Evolutionary conservation across 768 basidiomycete species (phyloP).

Genomic region (Suillus subalutaceus): DNA sequence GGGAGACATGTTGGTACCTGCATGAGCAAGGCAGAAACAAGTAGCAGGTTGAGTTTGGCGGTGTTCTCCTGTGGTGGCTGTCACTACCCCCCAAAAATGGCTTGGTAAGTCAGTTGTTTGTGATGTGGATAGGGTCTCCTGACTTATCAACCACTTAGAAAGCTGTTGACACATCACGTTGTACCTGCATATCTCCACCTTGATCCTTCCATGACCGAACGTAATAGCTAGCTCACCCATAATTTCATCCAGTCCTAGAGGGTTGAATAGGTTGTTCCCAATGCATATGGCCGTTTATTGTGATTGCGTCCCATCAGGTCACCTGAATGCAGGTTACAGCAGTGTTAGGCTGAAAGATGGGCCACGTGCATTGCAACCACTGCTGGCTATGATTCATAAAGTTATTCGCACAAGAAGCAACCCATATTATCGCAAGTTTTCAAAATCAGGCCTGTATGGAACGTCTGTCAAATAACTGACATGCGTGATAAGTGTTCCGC

Average conservation of each 20-base stretch:
- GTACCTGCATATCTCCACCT: conserved; percentile 5
- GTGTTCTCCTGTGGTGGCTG: neutral
- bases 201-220: conserved; percentile 1
- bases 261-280: conserved; percentile 6
- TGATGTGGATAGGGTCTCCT: neutral
- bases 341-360: neutral
- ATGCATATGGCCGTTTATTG: conserved; percentile 8
- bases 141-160: conserved; percentile 1
- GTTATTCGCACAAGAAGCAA: conserved; percentile 5
- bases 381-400: conserved; percentile 5
- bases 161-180: conserved; percentile 2
- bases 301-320: conserved; percentile 4
- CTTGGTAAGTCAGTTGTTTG: conserved; percentile 1
- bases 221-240: conserved; percentile 11
- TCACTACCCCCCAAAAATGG: neutral
- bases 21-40: conserved; percentile 34
- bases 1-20: conserved; percentile 78
- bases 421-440: neutral
- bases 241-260: conserved; percentile 10
- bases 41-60: neutral
- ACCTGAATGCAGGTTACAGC: conserved; percentile 3
- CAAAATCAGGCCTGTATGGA: neutral
- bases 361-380: conserved; percentile 4
- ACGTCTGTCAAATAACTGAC: neutral
- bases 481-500: neutral